Conservation (phyloP, 768 basidiomycete genomes). For the Phylloporus sp. region DNA sequence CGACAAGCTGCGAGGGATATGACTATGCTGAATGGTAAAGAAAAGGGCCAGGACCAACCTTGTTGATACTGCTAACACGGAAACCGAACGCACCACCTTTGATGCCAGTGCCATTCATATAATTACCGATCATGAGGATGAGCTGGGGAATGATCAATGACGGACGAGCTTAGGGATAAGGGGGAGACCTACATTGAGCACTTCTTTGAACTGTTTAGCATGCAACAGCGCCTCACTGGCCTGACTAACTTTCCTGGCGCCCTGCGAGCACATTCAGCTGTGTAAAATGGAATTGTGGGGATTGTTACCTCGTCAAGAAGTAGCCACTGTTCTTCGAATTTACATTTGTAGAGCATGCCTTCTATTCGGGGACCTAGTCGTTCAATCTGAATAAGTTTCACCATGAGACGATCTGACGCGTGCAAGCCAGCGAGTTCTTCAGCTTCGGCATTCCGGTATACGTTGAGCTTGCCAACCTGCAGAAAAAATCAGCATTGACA, state of each 20-base stretch:
- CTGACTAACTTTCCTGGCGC: constrained; percentile 73
- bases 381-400: constrained; percentile 92
- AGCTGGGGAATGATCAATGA: constrained; percentile 43
- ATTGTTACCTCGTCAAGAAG: constrained; percentile 70
- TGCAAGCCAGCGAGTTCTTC: constrained; percentile 88
- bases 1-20: constrained; percentile 67
- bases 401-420: constrained; percentile 94
- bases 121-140: constrained; percentile 94
- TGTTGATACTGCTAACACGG: constrained; percentile 96
- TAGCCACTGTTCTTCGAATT: constrained; percentile 81
- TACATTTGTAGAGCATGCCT: constrained; percentile 91
- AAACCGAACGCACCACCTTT: constrained; percentile 98
- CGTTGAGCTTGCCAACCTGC: constrained; percentile 84
- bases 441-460: constrained; percentile 81
- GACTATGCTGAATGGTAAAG: neutral
- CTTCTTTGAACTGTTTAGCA: constrained; percentile 85
- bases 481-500: neutral
- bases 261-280: constrained; percentile 40
- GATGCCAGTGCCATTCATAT: constrained; percentile 94
- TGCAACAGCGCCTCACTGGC: constrained; percentile 77
- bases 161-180: neutral
- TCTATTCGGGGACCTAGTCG: constrained; percentile 84
- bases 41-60: constrained; percentile 43
- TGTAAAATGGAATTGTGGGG: neutral
- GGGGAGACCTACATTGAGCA: constrained; percentile 64